Conservation (phyloP, 139 green algal genomes). For the Chlamydomonas incerta region DNA sequence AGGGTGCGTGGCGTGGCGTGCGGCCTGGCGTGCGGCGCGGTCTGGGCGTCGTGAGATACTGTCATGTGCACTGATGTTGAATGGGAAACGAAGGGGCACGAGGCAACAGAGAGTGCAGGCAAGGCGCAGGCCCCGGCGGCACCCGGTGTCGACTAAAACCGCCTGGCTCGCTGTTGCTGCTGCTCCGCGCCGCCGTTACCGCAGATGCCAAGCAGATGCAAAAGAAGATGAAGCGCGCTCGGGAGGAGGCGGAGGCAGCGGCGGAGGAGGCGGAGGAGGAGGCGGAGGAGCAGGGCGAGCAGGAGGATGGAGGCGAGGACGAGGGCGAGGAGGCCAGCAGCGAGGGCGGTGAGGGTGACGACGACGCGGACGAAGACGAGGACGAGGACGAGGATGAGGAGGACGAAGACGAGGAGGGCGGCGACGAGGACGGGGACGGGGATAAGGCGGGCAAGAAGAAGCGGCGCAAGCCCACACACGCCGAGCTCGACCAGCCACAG, state of each 20-base stretch:
- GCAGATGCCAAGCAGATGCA: slow-evolving; percentile 37
- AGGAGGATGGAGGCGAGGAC: slow-evolving; percentile 14
- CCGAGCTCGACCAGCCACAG: slow-evolving; percentile 1
- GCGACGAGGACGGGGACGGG: slow-evolving; percentile 34
- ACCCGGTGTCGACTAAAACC: too few relatives aligned
- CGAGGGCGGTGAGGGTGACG: slow-evolving; percentile 28
- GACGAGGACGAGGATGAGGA: slow-evolving; percentile 27
- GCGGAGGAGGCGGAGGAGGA: not conserved
- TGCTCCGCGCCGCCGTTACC: too few relatives aligned
- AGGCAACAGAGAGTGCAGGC: too few relatives aligned
- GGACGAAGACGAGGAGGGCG: slow-evolving; percentile 34
- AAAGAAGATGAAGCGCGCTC: not conserved
- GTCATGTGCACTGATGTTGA: too few relatives aligned
- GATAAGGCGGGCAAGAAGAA: slow-evolving; percentile 2
- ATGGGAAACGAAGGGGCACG: too few relatives aligned
- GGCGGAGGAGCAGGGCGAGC: slow-evolving; percentile 12
- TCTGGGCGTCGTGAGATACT: too few relatives aligned
- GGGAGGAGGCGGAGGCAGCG: too few relatives aligned
- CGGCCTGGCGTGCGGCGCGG: not conserved
- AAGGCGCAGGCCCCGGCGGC: too few relatives aligned
- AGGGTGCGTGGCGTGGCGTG: not conserved
- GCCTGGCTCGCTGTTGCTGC: too few relatives aligned
- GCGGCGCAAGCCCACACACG: too few relatives aligned
- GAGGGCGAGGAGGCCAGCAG: slow-evolving; percentile 18
- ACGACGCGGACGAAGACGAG: slow-evolving; percentile 12